Evolutionary conservation across 768 basidiomycete species (phyloP).

Genomic region (Omphalotus guepiniiformis): DNA sequence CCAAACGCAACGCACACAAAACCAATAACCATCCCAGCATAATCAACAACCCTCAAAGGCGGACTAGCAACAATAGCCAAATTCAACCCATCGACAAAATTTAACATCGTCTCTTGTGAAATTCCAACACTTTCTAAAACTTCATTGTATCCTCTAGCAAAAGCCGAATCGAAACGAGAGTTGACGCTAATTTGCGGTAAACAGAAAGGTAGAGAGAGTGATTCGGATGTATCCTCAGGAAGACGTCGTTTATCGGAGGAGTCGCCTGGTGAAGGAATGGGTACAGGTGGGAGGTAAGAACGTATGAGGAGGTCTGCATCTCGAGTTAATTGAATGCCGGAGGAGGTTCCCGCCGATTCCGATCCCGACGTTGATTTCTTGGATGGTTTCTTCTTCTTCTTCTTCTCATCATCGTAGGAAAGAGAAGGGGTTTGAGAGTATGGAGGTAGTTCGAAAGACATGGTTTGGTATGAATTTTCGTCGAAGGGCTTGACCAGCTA

Average conservation of each 20-base stretch:
- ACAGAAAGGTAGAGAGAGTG: slow-evolving; percentile 17
- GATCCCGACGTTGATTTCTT: too few relatives aligned
- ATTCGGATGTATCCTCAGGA: too few relatives aligned
- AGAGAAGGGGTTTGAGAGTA: too few relatives aligned
- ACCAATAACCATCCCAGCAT: slow-evolving; percentile 17
- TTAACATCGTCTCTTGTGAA: slow-evolving; percentile 15
- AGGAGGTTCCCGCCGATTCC: slow-evolving; percentile 11
- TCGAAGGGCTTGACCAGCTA: too few relatives aligned
- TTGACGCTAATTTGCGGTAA: slow-evolving; percentile 16
- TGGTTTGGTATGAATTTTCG: too few relatives aligned
- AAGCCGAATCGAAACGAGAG: slow-evolving; percentile 15
- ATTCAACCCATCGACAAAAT: slow-evolving; percentile 22
- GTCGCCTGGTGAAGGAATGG: too few relatives aligned
- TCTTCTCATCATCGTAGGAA: too few relatives aligned
- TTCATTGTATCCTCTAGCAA: slow-evolving; percentile 16
- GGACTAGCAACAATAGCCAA: slow-evolving; percentile 22
- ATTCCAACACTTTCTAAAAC: slow-evolving; percentile 13
- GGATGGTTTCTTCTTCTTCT: too few relatives aligned
- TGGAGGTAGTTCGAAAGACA: too few relatives aligned
- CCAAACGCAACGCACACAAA: slow-evolving; percentile 15
- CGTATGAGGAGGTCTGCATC: slow-evolving; percentile 1
- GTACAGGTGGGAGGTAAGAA: background rate
- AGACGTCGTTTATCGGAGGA: too few relatives aligned
- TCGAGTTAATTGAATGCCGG: background rate
- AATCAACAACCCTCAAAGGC: slow-evolving; percentile 19